A percentile compares a stretch with the other conserved stretches of the same genome.
These are phyloP conservation scores for Rubia yunnanensis DNA, from an alignment of 257 asterid genomes.

Conservation along the genomic window DNA sequence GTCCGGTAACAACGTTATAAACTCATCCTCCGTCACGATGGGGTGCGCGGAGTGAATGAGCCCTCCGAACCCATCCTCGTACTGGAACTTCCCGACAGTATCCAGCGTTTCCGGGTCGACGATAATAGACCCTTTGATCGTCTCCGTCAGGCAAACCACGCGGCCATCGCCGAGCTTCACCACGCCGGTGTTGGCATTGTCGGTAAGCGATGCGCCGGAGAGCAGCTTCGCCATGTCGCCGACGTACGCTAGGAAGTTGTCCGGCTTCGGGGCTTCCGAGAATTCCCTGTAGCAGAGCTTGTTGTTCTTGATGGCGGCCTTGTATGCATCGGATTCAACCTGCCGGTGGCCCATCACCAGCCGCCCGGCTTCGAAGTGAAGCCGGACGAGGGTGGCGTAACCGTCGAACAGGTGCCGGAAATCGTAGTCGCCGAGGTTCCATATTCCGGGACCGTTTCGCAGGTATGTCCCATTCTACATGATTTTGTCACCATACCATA, in stretches of 20 bases:
- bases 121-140: conserved; percentile 68
- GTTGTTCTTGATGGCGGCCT: conserved; percentile 58
- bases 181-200: conserved; percentile 92
- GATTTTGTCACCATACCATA: not conserved
- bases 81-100: conserved; percentile 59
- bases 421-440: conserved; percentile 82
- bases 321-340: conserved; percentile 78
- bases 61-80: conserved; percentile 57
- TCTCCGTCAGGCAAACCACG: conserved; percentile 85
- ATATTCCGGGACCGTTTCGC: conserved; percentile 89
- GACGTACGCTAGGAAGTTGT: conserved; percentile 58
- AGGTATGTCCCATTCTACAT: conserved; percentile 89
- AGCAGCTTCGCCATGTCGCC: conserved; percentile 78
- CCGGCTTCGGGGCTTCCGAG: conserved; percentile 74
- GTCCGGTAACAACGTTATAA: conserved; percentile 69
- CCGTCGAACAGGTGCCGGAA: conserved; percentile 98
- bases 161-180: conserved; percentile 80
- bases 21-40: conserved; percentile 62
- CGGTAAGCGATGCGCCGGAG: conserved; percentile 87
- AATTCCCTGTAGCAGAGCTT: conserved; percentile 82
- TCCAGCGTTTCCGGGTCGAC: conserved; percentile 64
- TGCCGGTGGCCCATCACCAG: conserved; percentile 85
- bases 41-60: conserved; percentile 94
- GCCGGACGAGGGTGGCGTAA: conserved; percentile 90
- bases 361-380: conserved; percentile 50